Evolutionary conservation across 768 basidiomycete genomes (phyloP).

Genomic region (Chalciporus chontae): DNA sequence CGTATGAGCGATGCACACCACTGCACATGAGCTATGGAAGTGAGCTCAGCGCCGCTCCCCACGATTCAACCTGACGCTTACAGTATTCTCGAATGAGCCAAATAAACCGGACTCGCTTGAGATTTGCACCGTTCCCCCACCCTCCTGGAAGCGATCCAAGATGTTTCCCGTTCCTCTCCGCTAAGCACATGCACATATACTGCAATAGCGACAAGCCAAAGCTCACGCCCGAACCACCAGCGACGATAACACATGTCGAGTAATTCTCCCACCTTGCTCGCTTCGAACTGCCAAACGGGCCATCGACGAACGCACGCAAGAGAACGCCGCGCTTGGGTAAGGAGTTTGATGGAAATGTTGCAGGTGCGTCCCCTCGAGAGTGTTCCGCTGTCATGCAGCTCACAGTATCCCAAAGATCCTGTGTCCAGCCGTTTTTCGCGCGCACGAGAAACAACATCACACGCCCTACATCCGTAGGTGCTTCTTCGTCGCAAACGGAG

Average conservation of each 20-base stretch:
- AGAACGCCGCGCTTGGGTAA: slow-evolving; percentile 47
- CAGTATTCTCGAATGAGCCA: slow-evolving; percentile 78
- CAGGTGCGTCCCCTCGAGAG: slow-evolving; percentile 25
- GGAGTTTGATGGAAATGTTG: background rate
- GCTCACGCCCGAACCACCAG: slow-evolving; percentile 74
- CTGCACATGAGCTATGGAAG: slow-evolving; percentile 57
- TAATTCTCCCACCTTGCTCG: slow-evolving; percentile 57
- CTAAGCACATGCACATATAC: slow-evolving; percentile 55
- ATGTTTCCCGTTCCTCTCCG: slow-evolving; percentile 47
- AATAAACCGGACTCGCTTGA: slow-evolving; percentile 61
- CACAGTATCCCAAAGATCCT: slow-evolving; percentile 58
- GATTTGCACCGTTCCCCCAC: slow-evolving; percentile 40
- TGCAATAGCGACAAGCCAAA: slow-evolving; percentile 67
- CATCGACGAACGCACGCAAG: slow-evolving; percentile 57
- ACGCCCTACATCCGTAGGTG: slow-evolving; percentile 43
- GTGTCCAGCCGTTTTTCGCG: slow-evolving; percentile 67
- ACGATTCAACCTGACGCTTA: slow-evolving; percentile 34
- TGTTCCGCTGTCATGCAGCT: slow-evolving; percentile 33
- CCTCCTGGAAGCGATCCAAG: slow-evolving; percentile 47
- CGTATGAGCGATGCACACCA: slow-evolving; percentile 71
- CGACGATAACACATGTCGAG: slow-evolving; percentile 58
- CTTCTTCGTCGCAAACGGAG: slow-evolving; percentile 51
- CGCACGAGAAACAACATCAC: slow-evolving; percentile 66
- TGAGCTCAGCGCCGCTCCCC: background rate
- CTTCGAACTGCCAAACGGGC: slow-evolving; percentile 64